Evolutionary conservation across 352 stramenopile species (phyloP).

Genomic region (Globisporangium canariense): DNA sequence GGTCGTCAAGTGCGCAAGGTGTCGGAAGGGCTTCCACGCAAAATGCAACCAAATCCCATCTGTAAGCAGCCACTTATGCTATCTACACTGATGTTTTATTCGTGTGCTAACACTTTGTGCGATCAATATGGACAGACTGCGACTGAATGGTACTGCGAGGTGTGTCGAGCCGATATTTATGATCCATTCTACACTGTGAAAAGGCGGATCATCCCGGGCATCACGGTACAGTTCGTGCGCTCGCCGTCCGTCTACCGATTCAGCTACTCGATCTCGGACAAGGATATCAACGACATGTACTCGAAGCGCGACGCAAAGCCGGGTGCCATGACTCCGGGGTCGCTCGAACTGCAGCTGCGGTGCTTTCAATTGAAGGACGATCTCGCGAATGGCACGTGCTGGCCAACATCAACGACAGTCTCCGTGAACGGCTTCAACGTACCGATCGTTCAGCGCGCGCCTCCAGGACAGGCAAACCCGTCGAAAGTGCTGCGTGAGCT

Average conservation of each 20-base stretch:
- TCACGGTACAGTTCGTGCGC: constrained; percentile 68
- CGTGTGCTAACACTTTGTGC: constrained; percentile 2
- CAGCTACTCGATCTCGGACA: constrained; percentile 67
- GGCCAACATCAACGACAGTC: constrained; percentile 65
- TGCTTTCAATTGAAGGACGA: constrained; percentile 77
- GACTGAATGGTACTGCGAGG: constrained; percentile 73
- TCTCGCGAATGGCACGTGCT: constrained; percentile 63
- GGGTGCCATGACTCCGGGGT: constrained; percentile 51
- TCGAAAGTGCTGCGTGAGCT: constrained; percentile 81
- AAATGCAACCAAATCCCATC: constrained; percentile 75
- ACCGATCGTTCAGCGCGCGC: constrained; percentile 61
- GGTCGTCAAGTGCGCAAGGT: constrained; percentile 49
- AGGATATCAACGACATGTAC: constrained; percentile 74
- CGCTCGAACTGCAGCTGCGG: constrained; percentile 72
- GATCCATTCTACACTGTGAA: constrained; percentile 70
- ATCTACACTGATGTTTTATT: not conserved
- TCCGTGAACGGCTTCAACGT: constrained; percentile 71
- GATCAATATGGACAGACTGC: constrained; percentile 18
- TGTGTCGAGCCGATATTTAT: constrained; percentile 59
- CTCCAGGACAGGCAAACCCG: constrained; percentile 69
- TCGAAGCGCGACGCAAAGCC: constrained; percentile 44
- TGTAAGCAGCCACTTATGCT: constrained; percentile 21
- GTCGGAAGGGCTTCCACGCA: constrained; percentile 57
- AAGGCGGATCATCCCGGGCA: constrained; percentile 47
- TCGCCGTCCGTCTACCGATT: constrained; percentile 43